phyloP scores from a whole-genome alignment of 495 filamentous ascomycete genomes.

The Aspergillus indologenus region DNA sequence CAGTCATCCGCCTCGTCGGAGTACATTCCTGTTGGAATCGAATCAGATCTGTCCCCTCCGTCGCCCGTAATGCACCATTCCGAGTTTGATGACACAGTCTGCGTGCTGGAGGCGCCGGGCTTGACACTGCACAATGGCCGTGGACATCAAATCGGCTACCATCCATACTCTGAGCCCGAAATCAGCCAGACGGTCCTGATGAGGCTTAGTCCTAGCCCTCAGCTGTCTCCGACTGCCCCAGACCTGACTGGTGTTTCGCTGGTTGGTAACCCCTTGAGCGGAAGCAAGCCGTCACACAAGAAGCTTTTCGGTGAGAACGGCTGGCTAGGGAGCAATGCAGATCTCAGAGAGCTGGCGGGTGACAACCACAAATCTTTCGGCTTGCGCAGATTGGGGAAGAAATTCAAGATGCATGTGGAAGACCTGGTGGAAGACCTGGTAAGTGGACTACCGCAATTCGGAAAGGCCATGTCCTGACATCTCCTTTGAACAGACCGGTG shows the following conservation, averaged over 20 bases:
- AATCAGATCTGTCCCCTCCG: neutral
- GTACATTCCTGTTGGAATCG: neutral
- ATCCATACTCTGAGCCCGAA: neutral
- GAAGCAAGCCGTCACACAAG: conserved; percentile 30
- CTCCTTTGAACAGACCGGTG: conserved; percentile 15
- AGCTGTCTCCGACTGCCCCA: conserved; percentile 2
- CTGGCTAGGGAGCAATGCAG: conserved; percentile 44
- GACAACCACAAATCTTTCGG: conserved; percentile 31
- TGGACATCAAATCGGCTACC: conserved; percentile 13
- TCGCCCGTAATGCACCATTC: neutral
- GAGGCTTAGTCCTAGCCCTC: conserved; percentile 1
- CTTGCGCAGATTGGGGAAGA: conserved; percentile 41
- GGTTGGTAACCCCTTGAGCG: neutral
- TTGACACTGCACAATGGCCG: conserved; percentile 9
- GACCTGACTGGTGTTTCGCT: neutral
- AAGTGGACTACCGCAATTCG: conserved; percentile 14
- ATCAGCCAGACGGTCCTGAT: conserved; percentile 15
- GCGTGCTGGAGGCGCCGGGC: conserved; percentile 1
- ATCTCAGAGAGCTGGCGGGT: conserved; percentile 25
- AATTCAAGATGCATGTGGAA: conserved; percentile 46
- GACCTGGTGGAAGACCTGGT: conserved; percentile 48
- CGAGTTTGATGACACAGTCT: neutral
- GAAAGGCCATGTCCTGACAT: conserved; percentile 6
- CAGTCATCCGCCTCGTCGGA: conserved; percentile 12
- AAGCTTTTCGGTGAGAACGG: conserved; percentile 53